These are phyloP conservation scores for Backusella luteola DNA, from an alignment of 192 early-diverging fungal species.

Conservation along the genomic window DNA sequence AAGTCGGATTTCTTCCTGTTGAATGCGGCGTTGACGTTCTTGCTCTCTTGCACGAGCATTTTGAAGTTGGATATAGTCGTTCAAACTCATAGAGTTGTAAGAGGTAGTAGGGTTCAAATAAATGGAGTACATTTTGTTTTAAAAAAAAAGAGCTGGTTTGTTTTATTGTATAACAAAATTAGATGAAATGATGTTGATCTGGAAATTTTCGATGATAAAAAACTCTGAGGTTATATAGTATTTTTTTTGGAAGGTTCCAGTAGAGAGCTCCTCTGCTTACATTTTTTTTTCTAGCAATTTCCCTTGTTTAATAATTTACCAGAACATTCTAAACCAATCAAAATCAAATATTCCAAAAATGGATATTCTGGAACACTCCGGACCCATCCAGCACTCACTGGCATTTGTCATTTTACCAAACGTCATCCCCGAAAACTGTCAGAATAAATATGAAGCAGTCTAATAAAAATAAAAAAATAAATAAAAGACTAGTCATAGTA, in stretches of 20 bases:
- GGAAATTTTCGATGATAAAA: background rate
- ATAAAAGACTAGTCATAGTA: background rate
- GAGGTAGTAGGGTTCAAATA: background rate
- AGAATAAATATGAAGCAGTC: background rate
- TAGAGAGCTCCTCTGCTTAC: background rate
- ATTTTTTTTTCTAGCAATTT: background rate
- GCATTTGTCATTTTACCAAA: background rate
- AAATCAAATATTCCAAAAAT: background rate
- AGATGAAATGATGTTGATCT: background rate
- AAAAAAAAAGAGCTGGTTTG: background rate
- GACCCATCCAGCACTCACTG: background rate
- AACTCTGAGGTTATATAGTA: background rate
- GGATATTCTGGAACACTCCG: background rate
- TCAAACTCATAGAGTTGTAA: background rate
- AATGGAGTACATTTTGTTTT: background rate
- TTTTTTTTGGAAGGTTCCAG: conserved; percentile 6
- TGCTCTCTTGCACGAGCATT: background rate
- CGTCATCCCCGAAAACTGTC: background rate
- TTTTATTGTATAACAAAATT: background rate
- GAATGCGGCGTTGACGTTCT: conserved; percentile 3
- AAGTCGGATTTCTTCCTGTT: conserved; percentile 2
- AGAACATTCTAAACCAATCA: background rate
- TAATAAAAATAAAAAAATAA: background rate
- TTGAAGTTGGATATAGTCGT: conserved; percentile 1
- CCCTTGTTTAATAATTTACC: background rate